phyloP scores from a whole-genome alignment of 148 eudicot species.

The Spergularia bocconei region DNA sequence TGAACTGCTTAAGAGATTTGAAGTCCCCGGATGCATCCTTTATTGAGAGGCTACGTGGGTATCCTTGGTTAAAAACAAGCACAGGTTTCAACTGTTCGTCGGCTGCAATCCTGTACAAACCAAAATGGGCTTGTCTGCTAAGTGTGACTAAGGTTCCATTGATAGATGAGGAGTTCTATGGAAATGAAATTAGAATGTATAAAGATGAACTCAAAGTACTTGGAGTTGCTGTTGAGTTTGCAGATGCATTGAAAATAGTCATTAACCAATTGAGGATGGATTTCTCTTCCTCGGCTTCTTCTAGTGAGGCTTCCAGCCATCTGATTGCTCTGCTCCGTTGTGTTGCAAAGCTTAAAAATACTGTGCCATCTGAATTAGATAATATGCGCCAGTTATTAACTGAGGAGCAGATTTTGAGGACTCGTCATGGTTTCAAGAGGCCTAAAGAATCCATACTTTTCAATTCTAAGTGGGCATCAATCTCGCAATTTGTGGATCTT shows the following conservation, averaged over 20 bases:
- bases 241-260: slow-evolving; percentile 18
- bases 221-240: slow-evolving; percentile 20
- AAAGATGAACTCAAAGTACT: slow-evolving; percentile 14
- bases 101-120: slow-evolving; percentile 3
- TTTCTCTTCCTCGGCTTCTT: slow-evolving; percentile 1
- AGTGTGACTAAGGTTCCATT: neutral
- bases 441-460: slow-evolving; percentile 25
- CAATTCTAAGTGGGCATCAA: slow-evolving; percentile 29
- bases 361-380: neutral
- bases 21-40: slow-evolving; percentile 12
- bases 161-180: slow-evolving; percentile 25
- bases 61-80: slow-evolving; percentile 27
- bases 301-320: slow-evolving; percentile 2
- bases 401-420: slow-evolving; percentile 16
- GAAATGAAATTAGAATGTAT: neutral
- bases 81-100: slow-evolving; percentile 19
- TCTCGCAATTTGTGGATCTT: slow-evolving; percentile 33
- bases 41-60: slow-evolving; percentile 9
- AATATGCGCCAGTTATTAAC: slow-evolving; percentile 14
- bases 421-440: slow-evolving; percentile 27
- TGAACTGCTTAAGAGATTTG: slow-evolving; percentile 21
- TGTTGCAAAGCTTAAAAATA: slow-evolving; percentile 4
- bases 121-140: slow-evolving; percentile 17
- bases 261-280: slow-evolving; percentile 10
- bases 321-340: slow-evolving; percentile 12